phyloP scores from a whole-genome alignment of 352 stramenopile species.

The Phytophthora melonis region DNA sequence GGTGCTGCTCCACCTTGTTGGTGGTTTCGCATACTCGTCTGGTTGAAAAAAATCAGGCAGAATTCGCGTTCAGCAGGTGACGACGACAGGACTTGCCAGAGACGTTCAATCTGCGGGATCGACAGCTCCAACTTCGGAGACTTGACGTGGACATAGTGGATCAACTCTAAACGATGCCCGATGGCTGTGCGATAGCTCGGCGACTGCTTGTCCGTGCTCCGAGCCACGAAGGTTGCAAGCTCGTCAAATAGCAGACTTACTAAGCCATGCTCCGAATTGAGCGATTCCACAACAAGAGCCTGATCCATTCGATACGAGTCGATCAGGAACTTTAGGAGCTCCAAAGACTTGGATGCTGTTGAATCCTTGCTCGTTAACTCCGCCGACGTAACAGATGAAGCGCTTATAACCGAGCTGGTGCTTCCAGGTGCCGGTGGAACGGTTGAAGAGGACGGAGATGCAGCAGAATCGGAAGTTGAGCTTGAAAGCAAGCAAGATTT shows the following conservation, averaged over 20 bases:
- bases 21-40: slow-evolving; percentile 68
- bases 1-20: slow-evolving; percentile 37
- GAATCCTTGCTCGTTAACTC: slow-evolving; percentile 45
- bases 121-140: slow-evolving; percentile 80
- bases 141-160: slow-evolving; percentile 88
- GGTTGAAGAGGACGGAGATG: slow-evolving; percentile 26
- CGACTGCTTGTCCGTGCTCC: slow-evolving; percentile 59
- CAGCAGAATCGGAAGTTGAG: slow-evolving; percentile 21
- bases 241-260: slow-evolving; percentile 87
- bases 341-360: slow-evolving; percentile 74
- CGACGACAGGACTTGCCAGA: slow-evolving; percentile 83
- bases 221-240: slow-evolving; percentile 78
- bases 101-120: slow-evolving; percentile 74
- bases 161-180: slow-evolving; percentile 85
- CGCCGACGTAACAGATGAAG: slow-evolving; percentile 23
- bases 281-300: slow-evolving; percentile 68
- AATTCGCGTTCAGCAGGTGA: slow-evolving; percentile 81
- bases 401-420: slow-evolving; percentile 21
- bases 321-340: slow-evolving; percentile 90
- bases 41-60: slow-evolving; percentile 87
- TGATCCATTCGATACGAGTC: slow-evolving; percentile 84
- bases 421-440: slow-evolving; percentile 23
- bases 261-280: slow-evolving; percentile 78
- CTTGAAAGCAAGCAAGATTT: slow-evolving; percentile 61
- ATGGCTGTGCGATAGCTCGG: slow-evolving; percentile 76